Evolutionary conservation across 2,329 filamentous ascomycete genomes (phyloP).

Genomic region (Ophiocordyceps camponoti-leonardi): DNA sequence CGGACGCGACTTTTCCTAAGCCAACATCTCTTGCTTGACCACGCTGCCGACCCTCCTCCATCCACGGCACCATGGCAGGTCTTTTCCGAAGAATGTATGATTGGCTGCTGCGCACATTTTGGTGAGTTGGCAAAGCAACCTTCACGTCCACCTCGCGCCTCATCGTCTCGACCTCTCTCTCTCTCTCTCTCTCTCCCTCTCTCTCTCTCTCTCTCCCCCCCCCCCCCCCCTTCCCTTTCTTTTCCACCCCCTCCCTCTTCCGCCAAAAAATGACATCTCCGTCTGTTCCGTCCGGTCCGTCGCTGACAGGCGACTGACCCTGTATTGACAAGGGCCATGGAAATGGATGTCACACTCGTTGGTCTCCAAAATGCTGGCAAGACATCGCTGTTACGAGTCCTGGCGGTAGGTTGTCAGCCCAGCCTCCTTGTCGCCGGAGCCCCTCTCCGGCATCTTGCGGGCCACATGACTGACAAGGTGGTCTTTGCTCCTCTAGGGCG

Average conservation of each 20-base stretch:
- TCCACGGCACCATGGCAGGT: constrained; percentile 51
- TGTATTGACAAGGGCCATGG: constrained; percentile 56
- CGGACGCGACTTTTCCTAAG: not conserved
- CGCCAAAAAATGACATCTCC: too few species aligned
- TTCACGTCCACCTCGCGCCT: not conserved
- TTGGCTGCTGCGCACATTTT: constrained; percentile 95
- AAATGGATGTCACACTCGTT: constrained; percentile 99
- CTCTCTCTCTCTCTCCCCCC: not conserved
- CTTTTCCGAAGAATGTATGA: constrained; percentile 93
- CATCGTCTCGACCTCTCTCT: not conserved
- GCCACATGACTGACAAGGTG: constrained; percentile 3
- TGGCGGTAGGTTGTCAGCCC: constrained; percentile 57
- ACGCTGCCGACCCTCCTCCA: not conserved
- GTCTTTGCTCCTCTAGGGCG: constrained; percentile 43
- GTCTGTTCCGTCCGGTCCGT: not conserved
- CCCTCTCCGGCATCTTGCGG: too few species aligned
- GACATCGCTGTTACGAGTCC: constrained; percentile 80
- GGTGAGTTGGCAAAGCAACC: constrained; percentile 48
- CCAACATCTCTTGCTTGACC: not conserved
- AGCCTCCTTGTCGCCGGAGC: not conserved
- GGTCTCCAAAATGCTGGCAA: constrained; percentile 96
- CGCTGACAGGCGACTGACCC: not conserved
- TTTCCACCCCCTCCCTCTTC: too few species aligned
- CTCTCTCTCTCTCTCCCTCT: not conserved
- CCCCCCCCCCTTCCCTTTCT: too few species aligned